Evolutionary conservation across 805 yeast species (phyloP).

Genomic region (Cyberlindnera samutprakarnensis): DNA sequence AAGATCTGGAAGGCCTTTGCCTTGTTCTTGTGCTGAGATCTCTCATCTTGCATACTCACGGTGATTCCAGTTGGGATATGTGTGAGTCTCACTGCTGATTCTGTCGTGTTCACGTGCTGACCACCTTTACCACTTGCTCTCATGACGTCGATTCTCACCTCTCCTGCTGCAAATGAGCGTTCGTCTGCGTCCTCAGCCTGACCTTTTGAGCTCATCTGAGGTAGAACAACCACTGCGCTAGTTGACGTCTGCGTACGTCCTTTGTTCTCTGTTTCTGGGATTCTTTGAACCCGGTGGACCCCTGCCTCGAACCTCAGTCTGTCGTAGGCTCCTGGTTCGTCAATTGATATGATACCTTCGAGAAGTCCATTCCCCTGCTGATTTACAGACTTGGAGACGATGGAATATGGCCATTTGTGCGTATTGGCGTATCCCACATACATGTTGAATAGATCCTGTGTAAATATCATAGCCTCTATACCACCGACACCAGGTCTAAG

Average conservation of each 20-base stretch:
- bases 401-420: conserved; percentile 58
- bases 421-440: conserved; percentile 62
- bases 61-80: conserved; percentile 88
- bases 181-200: conserved; percentile 44
- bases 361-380: conserved; percentile 60
- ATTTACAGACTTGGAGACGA: conserved; percentile 50
- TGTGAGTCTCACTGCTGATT: conserved; percentile 89
- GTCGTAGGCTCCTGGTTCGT: conserved; percentile 72
- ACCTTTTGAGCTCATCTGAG: conserved; percentile 58
- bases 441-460: conserved; percentile 76
- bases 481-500: conserved; percentile 97
- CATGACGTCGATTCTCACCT: conserved; percentile 93
- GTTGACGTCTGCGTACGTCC: conserved; percentile 96
- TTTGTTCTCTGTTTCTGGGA: conserved; percentile 89
- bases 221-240: conserved; percentile 90
- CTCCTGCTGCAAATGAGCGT: conserved; percentile 74
- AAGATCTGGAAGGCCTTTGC: conserved; percentile 85
- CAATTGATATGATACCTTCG: conserved; percentile 70
- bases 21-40: conserved; percentile 91
- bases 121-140: conserved; percentile 97
- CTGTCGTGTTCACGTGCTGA: conserved; percentile 96
- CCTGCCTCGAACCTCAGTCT: conserved; percentile 81
- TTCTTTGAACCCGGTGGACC: conserved; percentile 90
- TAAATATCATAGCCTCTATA: conserved; percentile 81
- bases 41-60: conserved; percentile 87